Evolutionary conservation across 441 rosid species (phyloP).

Genomic region (Erodium texanum): DNA sequence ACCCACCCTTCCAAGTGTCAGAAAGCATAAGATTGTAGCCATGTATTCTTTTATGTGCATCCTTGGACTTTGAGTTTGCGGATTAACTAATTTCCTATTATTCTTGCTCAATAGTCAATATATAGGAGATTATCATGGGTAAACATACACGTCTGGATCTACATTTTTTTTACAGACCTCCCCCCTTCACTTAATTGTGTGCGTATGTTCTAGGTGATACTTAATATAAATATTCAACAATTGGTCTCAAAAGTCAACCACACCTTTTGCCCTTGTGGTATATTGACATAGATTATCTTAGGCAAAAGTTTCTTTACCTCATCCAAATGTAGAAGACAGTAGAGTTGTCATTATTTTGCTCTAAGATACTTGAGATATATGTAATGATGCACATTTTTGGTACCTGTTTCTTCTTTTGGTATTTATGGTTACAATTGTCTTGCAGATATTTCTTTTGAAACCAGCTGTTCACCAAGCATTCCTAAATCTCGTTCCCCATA

Average conservation of each 20-base stretch:
- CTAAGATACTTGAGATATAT: not conserved
- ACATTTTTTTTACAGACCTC: not conserved
- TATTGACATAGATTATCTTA: not conserved
- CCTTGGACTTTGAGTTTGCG: not conserved
- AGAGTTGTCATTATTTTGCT: not conserved
- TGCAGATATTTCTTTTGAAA: constrained; percentile 92
- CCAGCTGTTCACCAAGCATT: constrained; percentile 88
- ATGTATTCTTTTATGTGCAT: not conserved
- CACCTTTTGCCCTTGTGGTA: not conserved
- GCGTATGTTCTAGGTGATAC: not conserved
- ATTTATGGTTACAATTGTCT: constrained; percentile 16
- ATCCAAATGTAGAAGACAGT: not conserved
- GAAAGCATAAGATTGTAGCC: not conserved
- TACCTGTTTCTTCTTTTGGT: not conserved
- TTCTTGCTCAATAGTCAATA: not conserved
- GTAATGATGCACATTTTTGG: not conserved
- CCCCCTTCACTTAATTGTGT: not conserved
- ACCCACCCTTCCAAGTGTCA: not conserved
- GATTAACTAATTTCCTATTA: not conserved
- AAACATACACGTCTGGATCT: not conserved
- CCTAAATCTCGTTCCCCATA: constrained; percentile 63
- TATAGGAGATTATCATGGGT: not conserved
- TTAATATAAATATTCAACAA: not conserved
- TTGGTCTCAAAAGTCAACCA: not conserved
- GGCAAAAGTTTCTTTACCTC: not conserved